Evolutionary conservation across 1,284 basidiomycete genomes (phyloP), one percentile per base, ranked within the genome.

Genomic region (Ustilago shanxiensis): DNA sequence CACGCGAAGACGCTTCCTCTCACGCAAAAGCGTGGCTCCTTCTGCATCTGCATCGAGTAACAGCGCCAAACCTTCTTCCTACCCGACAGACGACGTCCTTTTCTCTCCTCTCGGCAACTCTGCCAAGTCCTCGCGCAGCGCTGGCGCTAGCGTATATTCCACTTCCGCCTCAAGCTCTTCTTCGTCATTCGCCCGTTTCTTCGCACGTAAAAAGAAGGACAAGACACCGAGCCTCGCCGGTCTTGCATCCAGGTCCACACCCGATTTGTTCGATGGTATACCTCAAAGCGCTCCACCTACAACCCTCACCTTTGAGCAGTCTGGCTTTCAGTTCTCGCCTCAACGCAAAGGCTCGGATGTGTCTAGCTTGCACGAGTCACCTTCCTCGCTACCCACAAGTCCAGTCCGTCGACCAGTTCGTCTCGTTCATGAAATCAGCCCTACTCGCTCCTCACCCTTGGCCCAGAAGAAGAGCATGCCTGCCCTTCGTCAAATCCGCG

Each of bases 121-220:
- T 24, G 3, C 66, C 31, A 69, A 62, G 41, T 13, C 56, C 16
- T 54, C 39, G 8, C 60, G 70, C 52, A 56, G 56, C 52, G 57
- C 64, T 26, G 64, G 64, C 56, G 57, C 64, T 9, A 41, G 47
- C 60, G 57, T 55, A 44, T 35, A 60, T 1, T 28, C 68, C 14
- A 28, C 55, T 4, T 39, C 63, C 14, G 14, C 37, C 11, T 68
- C 69, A 6, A 61, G 47, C 50, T 52, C 50, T 52, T 54, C 65
- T 3, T 79, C 73, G 4, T 67, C 73, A 49, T 61, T 79, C 22
- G 60, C 71, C 18, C 69, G 79, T 13, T 67, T 81, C 61, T 81
- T 81, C 31, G 50, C 66, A 22, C 74, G 80, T 66, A 81, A 77
- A 71, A 79, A 79, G 65, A 79, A 79, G 54, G 72, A 79, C 66